A percentile compares a stretch with the other conserved stretches of the same genome.
phyloP scores from a whole-genome alignment of 1,284 basidiomycete genomes.

The Ustanciosporium gigantosporum region DNA sequence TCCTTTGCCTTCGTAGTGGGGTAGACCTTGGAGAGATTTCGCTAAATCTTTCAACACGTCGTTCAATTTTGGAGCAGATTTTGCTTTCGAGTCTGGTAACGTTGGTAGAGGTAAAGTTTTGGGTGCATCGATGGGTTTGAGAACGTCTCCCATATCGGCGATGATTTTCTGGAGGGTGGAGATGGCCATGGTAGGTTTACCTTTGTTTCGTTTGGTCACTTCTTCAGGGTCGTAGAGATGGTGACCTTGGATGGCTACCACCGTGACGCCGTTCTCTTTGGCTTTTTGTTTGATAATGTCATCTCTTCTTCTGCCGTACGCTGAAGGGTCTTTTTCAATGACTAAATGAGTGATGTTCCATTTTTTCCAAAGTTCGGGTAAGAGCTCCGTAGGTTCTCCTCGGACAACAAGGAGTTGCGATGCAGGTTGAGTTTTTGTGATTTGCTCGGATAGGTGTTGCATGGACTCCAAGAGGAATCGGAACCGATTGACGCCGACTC shows the following conservation, averaged over 20 bases:
- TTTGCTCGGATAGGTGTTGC: constrained; percentile 61
- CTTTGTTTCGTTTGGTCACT: constrained; percentile 38
- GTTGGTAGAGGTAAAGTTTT: constrained; percentile 26
- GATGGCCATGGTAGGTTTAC: constrained; percentile 48
- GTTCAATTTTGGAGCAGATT: constrained; percentile 11
- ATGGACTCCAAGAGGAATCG: constrained; percentile 64
- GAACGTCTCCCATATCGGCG: constrained; percentile 24
- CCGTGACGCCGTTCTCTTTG: constrained; percentile 38
- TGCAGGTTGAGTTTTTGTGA: constrained; percentile 62
- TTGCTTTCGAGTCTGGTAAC: constrained; percentile 9
- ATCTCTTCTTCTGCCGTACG: constrained; percentile 41
- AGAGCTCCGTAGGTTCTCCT: constrained; percentile 63
- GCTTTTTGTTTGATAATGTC: constrained; percentile 18
- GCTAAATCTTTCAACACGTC: constrained; percentile 30
- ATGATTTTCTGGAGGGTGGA: constrained; percentile 38
- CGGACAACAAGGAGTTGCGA: constrained; percentile 65
- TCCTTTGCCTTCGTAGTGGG: constrained; percentile 40
- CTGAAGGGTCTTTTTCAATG: constrained; percentile 55
- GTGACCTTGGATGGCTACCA: constrained; percentile 42
- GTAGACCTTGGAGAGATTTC: constrained; percentile 34
- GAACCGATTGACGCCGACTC: constrained; percentile 65
- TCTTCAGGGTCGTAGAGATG: constrained; percentile 45
- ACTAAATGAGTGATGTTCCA: constrained; percentile 66
- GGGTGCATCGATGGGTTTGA: constrained; percentile 42
- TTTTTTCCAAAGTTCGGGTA: constrained; percentile 63